These are phyloP conservation scores for Rosa hybrid DNA, from an alignment of 331 rosid genomes.

Conservation along the genomic window DNA sequence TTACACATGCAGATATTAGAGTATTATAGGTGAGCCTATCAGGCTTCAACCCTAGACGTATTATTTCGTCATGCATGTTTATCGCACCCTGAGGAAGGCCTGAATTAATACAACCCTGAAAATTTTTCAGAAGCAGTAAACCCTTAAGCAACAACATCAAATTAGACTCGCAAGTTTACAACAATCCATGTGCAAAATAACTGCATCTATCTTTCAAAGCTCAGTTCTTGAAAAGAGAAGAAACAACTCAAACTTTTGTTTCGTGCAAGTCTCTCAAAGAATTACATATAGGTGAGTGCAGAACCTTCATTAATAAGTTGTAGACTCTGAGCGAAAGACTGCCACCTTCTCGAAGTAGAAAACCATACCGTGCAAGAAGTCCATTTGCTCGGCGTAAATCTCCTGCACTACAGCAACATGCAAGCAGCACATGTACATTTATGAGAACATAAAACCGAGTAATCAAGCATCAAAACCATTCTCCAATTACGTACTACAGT, in stretches of 20 bases:
- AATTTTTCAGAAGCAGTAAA: slow-evolving; percentile 19
- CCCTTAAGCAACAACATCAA: not conserved
- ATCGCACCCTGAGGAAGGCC: slow-evolving; percentile 65
- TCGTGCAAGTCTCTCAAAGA: slow-evolving; percentile 19
- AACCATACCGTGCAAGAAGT: slow-evolving; percentile 79
- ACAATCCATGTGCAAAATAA: not conserved
- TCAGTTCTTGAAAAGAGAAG: not conserved
- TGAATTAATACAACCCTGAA: slow-evolving; percentile 70
- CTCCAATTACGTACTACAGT: not conserved
- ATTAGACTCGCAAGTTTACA: not conserved
- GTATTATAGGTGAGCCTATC: slow-evolving; percentile 80
- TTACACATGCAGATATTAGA: slow-evolving; percentile 68
- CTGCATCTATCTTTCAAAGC: not conserved
- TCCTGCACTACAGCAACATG: slow-evolving; percentile 70
- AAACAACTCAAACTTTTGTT: not conserved
- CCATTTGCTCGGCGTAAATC: slow-evolving; percentile 86
- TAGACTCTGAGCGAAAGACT: slow-evolving; percentile 57
- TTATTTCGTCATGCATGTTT: slow-evolving; percentile 50
- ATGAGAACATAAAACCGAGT: slow-evolving; percentile 18
- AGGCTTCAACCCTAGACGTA: slow-evolving; percentile 62
- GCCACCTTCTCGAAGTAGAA: slow-evolving; percentile 65
- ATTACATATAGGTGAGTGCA: slow-evolving; percentile 30
- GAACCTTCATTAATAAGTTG: slow-evolving; percentile 83
- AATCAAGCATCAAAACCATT: not conserved
- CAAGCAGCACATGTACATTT: slow-evolving; percentile 36